Evolutionary conservation across 2,329 filamentous ascomycete species (phyloP).

Genomic region (Cytospora paraplurivora): DNA sequence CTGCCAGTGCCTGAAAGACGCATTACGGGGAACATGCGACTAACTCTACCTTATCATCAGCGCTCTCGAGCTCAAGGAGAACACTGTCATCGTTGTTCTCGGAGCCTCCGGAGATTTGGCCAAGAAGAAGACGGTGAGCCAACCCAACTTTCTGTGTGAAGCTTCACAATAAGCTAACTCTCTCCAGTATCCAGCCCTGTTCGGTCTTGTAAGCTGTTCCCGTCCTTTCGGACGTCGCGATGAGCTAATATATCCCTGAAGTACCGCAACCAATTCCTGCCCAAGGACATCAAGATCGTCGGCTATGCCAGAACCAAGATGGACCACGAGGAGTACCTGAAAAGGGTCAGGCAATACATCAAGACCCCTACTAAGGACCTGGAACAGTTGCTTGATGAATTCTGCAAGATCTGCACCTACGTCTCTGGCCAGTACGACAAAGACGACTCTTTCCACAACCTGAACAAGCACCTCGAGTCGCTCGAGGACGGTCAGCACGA

Average conservation of each 20-base stretch:
- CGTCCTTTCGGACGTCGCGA: not conserved
- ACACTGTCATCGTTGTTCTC: slow-evolving; percentile 95
- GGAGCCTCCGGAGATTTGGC: slow-evolving; percentile 96
- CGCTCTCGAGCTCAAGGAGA: slow-evolving; percentile 94
- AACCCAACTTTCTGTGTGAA: slow-evolving; percentile 23
- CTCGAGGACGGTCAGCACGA: slow-evolving; percentile 81
- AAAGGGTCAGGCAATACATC: slow-evolving; percentile 95
- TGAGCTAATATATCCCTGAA: slow-evolving; percentile 43
- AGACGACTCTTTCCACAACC: slow-evolving; percentile 86
- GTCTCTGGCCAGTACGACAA: slow-evolving; percentile 97
- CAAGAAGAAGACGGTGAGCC: slow-evolving; percentile 96
- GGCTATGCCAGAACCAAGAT: slow-evolving; percentile 99
- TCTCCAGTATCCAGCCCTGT: slow-evolving; percentile 86
- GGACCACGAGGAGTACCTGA: slow-evolving; percentile 94
- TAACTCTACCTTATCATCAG: slow-evolving; percentile 52
- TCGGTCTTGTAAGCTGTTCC: slow-evolving; percentile 77
- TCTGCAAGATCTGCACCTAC: slow-evolving; percentile 86
- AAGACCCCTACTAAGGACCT: slow-evolving; percentile 98
- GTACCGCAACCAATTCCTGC: slow-evolving; percentile 99
- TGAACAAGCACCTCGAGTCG: slow-evolving; percentile 83
- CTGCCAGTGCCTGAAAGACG: not conserved
- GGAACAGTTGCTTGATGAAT: slow-evolving; percentile 91
- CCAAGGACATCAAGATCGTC: slow-evolving; percentile 92
- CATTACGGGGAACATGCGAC: slow-evolving; percentile 35
- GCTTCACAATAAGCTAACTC: slow-evolving; percentile 36